Conservation (phyloP, 2,329 filamentous ascomycete genomes). For the Fusarium keratoplasticum region DNA sequence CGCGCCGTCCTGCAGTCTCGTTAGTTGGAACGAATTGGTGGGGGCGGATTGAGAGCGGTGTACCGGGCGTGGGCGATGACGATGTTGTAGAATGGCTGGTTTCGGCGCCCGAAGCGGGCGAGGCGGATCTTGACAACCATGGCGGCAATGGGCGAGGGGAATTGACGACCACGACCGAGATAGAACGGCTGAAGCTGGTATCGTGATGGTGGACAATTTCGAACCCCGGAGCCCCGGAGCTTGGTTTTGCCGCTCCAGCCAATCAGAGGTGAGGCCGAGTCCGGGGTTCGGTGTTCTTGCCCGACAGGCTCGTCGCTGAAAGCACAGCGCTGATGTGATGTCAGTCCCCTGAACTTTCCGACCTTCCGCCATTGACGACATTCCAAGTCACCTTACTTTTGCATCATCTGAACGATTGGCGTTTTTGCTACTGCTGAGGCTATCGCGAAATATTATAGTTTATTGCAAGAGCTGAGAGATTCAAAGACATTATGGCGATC, state of each 20-base stretch:
- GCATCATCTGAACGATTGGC: slow-evolving; percentile 7
- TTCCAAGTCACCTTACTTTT: slow-evolving; percentile 13
- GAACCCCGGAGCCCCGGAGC: slow-evolving; percentile 41
- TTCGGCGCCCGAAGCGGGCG: slow-evolving; percentile 89
- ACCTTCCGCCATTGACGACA: slow-evolving; percentile 31
- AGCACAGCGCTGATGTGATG: slow-evolving; percentile 26
- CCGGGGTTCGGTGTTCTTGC: neutral
- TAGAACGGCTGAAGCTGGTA: slow-evolving; percentile 8
- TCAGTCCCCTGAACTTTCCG: slow-evolving; percentile 28
- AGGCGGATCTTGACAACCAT: slow-evolving; percentile 97
- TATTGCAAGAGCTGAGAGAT: slow-evolving; percentile 17
- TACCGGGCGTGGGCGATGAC: slow-evolving; percentile 94
- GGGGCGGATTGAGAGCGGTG: slow-evolving; percentile 37
- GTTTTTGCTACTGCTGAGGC: neutral
- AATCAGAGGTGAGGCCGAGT: slow-evolving; percentile 26
- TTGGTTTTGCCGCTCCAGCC: slow-evolving; percentile 52
- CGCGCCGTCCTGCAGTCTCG: slow-evolving; percentile 75
- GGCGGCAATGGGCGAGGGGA: slow-evolving; percentile 26
- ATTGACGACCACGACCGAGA: slow-evolving; percentile 29
- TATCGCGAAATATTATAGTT: neutral
- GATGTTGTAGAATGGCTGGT: slow-evolving; percentile 97
- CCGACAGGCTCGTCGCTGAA: neutral
- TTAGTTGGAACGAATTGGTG: neutral
- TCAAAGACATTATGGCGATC: slow-evolving; percentile 47
- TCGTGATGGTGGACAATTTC: slow-evolving; percentile 47